Conservation (phyloP, 2,329 filamentous ascomycete genomes). For the Fusarium agapanthi region DNA sequence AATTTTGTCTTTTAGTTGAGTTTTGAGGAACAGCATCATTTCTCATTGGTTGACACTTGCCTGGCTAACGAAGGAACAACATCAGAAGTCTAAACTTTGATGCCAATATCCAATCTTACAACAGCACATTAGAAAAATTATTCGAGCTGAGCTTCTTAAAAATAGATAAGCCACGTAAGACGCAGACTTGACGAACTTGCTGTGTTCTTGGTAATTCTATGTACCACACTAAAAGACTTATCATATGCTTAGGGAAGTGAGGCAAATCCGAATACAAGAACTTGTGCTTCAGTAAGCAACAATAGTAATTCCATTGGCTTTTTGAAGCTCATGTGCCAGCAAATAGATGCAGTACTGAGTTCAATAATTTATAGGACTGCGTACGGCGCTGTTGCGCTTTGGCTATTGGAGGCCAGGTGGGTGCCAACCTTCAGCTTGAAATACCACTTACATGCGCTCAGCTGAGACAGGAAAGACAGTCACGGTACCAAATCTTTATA, state of each 20-base stretch:
- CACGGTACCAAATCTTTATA: no score
- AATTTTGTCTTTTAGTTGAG: not conserved
- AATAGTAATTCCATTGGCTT: not conserved
- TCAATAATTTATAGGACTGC: not conserved
- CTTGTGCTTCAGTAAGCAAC: fast-evolving
- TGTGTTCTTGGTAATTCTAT: not conserved
- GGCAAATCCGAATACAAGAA: not conserved
- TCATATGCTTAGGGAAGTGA: not conserved
- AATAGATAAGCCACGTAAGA: not conserved
- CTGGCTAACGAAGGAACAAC: not conserved
- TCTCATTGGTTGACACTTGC: not conserved
- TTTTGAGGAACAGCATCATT: not conserved
- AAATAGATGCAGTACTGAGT: not conserved
- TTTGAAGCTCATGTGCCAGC: not conserved
- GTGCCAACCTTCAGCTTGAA: not conserved
- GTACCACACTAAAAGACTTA: not conserved
- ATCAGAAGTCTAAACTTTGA: fast-evolving
- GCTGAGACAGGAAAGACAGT: not conserved
- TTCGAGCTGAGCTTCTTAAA: not conserved
- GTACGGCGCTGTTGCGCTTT: not conserved
- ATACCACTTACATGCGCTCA: not conserved
- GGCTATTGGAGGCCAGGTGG: not conserved
- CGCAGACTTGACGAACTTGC: fast-evolving
- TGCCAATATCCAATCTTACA: not conserved
- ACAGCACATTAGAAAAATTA: not conserved